Evolutionary conservation across 164 flowering plant species (phyloP).

Genomic region (Umbilicus rupestris): DNA sequence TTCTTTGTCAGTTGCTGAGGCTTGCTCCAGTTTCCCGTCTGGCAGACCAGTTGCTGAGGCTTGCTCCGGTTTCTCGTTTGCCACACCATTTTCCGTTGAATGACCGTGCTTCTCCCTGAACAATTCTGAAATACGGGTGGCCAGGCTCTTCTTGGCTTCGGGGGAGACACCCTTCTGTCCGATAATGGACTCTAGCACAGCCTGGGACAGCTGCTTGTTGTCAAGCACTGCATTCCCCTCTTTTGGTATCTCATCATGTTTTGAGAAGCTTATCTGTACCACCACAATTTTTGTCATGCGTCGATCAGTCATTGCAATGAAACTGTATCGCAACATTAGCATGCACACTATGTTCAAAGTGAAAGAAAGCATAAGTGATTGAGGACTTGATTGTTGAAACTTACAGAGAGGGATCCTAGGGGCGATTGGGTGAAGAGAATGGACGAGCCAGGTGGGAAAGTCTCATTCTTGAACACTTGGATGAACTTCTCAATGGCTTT

Average conservation of each 20-base stretch:
- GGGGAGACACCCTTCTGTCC: constrained; percentile 10
- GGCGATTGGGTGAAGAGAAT: constrained; percentile 67
- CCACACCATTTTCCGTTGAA: background rate
- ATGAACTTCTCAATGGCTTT: constrained; percentile 53
- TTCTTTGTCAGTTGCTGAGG: background rate
- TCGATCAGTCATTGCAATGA: background rate
- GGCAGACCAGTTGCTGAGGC: background rate
- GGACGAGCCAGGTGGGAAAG: constrained; percentile 65
- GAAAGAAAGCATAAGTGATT: background rate
- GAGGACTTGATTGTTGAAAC: background rate
- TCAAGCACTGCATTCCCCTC: constrained; percentile 9
- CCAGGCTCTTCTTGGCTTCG: constrained; percentile 7
- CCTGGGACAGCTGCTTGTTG: background rate
- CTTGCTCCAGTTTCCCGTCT: background rate
- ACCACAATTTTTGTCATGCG: background rate
- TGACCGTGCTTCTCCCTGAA: background rate
- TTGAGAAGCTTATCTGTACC: background rate
- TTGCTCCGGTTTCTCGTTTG: background rate
- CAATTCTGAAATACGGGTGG: background rate
- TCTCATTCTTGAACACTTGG: constrained; percentile 53
- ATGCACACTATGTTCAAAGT: too few relatives aligned
- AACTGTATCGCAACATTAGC: too few relatives aligned
- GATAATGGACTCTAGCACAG: constrained; percentile 1
- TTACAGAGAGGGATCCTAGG: constrained; percentile 49
- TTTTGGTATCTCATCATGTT: constrained; percentile 2